These are phyloP conservation scores for Fallopia convolvulus DNA, from an alignment of 148 eudicot genomes.

Conservation along the genomic window DNA sequence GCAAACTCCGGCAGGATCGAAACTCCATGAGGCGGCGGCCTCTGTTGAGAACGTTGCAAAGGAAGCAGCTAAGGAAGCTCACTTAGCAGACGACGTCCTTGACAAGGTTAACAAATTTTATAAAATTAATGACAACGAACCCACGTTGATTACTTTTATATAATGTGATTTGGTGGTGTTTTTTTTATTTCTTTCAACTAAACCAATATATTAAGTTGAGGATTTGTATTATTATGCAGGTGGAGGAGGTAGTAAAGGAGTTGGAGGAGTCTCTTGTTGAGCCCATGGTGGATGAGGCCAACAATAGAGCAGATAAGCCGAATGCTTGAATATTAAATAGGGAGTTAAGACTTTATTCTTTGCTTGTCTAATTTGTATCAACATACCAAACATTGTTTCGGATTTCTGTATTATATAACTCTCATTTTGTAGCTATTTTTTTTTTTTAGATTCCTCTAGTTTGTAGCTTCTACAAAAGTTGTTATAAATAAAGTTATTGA, in stretches of 20 bases:
- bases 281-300: constrained; percentile 1
- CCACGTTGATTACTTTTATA: background rate
- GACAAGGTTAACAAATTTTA: constrained; percentile 26
- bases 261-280: constrained; percentile 15
- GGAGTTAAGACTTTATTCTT: no score
- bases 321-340: background rate
- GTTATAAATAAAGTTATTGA: no score
- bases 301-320: background rate
- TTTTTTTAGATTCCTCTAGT: no score
- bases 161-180: background rate
- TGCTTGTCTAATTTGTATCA: no score
- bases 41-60: constrained; percentile 27
- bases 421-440: no score
- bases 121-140: background rate
- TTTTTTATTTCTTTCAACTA: background rate
- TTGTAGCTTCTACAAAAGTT: no score
- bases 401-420: no score
- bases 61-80: constrained; percentile 29
- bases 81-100: constrained; percentile 24
- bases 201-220: background rate
- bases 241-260: constrained; percentile 31
- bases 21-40: constrained; percentile 15
- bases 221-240: constrained; percentile 18
- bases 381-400: no score
- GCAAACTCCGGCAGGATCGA: constrained; percentile 24